These are phyloP conservation scores for Talaromyces sp. DNA, from an alignment of 2,329 filamentous ascomycete species.

Conservation along the genomic window DNA sequence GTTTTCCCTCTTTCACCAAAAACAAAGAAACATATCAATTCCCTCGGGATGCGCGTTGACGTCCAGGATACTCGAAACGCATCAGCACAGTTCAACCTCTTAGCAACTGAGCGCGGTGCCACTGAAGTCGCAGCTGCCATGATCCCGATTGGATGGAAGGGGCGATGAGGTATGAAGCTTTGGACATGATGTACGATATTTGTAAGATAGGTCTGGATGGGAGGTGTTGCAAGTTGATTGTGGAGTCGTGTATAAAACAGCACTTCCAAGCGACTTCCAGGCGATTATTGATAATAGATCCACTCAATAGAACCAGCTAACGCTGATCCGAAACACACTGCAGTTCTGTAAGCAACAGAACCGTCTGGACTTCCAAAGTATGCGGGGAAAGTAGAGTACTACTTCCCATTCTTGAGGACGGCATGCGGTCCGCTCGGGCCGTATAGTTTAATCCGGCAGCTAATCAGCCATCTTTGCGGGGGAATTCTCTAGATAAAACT, in stretches of 20 bases:
- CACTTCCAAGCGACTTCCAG: neutral
- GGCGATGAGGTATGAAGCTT: conserved; percentile 10
- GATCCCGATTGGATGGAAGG: conserved; percentile 78
- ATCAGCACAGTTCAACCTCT: conserved; percentile 85
- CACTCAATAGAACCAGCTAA: neutral
- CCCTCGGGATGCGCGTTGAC: conserved; percentile 78
- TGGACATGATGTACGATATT: neutral
- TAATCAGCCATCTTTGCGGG: neutral
- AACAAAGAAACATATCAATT: conserved; percentile 66
- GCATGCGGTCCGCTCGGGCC: too few species aligned
- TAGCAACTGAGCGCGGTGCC: conserved; percentile 89
- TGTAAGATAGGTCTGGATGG: neutral
- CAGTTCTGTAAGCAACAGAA: too few species aligned
- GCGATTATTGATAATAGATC: neutral
- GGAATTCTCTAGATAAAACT: neutral
- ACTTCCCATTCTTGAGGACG: neutral
- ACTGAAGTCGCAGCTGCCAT: conserved; percentile 80
- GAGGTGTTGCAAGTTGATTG: neutral
- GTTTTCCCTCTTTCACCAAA: conserved; percentile 72
- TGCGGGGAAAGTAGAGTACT: neutral
- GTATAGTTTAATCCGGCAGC: neutral
- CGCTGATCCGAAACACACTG: too few species aligned
- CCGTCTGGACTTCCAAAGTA: neutral
- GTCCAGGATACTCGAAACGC: conserved; percentile 90
- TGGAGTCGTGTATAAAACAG: neutral